Evolutionary conservation across 2,329 filamentous ascomycete species (phyloP).

Genomic region (Ophiostoma ips): DNA sequence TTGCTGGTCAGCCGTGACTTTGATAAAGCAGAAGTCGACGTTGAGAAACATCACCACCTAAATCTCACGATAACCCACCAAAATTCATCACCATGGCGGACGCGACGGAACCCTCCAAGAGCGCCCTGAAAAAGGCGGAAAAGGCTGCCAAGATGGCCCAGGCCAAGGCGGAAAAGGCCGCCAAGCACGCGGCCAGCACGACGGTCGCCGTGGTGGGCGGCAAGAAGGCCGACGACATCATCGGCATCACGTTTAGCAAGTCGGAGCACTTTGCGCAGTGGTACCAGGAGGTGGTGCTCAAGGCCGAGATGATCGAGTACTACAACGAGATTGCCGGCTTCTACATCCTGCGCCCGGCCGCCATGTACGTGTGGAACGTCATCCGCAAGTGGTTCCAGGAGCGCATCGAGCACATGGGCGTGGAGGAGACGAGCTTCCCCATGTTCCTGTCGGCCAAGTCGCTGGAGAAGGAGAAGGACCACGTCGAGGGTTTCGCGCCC

Average conservation of each 20-base stretch:
- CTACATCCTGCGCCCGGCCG: constrained; percentile 65
- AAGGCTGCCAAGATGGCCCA: constrained; percentile 49
- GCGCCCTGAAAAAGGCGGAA: constrained; percentile 51
- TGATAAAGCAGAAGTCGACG: too few relatives aligned
- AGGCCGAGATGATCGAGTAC: constrained; percentile 96
- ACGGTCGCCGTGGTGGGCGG: constrained; percentile 38
- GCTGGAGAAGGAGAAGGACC: constrained; percentile 77
- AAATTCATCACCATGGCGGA: not conserved
- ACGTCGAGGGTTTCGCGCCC: constrained; percentile 96
- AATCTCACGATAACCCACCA: not conserved
- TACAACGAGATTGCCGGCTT: constrained; percentile 89
- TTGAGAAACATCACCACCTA: too few relatives aligned
- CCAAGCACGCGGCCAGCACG: constrained; percentile 33
- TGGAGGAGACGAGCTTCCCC: constrained; percentile 93
- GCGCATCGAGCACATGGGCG: constrained; percentile 78
- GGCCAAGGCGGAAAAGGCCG: constrained; percentile 48
- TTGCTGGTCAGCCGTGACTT: too few relatives aligned
- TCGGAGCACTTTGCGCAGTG: constrained; percentile 78
- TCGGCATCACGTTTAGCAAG: constrained; percentile 80
- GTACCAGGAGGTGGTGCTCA: constrained; percentile 96
- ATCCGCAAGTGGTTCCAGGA: constrained; percentile 55
- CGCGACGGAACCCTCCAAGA: constrained; percentile 38
- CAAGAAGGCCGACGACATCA: constrained; percentile 54
- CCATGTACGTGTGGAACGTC: constrained; percentile 51
- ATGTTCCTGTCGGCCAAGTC: constrained; percentile 91